A percentile compares a stretch with the other conserved stretches of the same genome.
Evolutionary conservation across 495 filamentous ascomycete genomes (phyloP).

Genomic region (Aspergillus indologenus): DNA sequence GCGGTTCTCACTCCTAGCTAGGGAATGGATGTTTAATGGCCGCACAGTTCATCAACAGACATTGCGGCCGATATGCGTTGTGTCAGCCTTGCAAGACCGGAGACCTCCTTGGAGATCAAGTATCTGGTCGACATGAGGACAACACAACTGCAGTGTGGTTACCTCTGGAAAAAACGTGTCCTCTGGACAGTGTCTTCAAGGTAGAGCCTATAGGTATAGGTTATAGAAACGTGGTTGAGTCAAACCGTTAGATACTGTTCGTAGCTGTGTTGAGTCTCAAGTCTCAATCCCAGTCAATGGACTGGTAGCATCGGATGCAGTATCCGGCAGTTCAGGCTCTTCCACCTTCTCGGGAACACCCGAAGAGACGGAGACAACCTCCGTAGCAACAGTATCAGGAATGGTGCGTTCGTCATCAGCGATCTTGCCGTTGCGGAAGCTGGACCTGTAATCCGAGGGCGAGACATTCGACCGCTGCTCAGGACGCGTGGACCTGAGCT

Average conservation of each 20-base stretch:
- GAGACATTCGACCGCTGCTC: constrained; percentile 32
- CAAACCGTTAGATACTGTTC: too few species aligned
- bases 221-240: too few species aligned
- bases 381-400: constrained; percentile 32
- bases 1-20: background rate
- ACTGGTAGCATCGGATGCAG: constrained; percentile 29
- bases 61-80: background rate
- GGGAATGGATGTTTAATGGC: background rate
- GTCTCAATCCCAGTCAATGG: background rate
- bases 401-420: constrained; percentile 26
- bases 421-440: constrained; percentile 19
- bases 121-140: background rate
- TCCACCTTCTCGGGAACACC: constrained; percentile 16
- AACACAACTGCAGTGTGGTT: constrained; percentile 14
- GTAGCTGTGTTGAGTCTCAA: background rate
- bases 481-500: constrained; percentile 33
- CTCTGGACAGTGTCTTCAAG: background rate
- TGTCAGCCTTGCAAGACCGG: background rate
- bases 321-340: constrained; percentile 27
- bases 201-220: background rate
- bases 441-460: constrained; percentile 31
- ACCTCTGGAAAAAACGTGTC: background rate
- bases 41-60: background rate
- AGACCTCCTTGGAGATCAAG: background rate
- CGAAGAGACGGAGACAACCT: constrained; percentile 27